Percentiles rank a stretch among this genome's conserved stretches.
phyloP scores from a whole-genome alignment of 306 rosid genomes.

The Cicer judaicum region DNA sequence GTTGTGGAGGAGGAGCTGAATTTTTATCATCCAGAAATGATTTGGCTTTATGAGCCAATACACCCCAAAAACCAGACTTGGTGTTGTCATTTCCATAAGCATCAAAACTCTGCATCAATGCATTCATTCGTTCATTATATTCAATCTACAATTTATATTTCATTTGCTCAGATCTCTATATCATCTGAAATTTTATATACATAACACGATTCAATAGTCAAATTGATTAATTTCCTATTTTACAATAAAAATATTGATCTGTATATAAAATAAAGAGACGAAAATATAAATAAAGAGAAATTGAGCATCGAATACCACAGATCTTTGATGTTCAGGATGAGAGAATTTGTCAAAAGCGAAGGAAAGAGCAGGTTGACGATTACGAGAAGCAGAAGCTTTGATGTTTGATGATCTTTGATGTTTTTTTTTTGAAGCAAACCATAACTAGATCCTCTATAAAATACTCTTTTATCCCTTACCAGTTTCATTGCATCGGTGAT shows the following conservation, averaged over 20 bases:
- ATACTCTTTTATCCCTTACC: no score
- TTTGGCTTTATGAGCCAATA: conserved; percentile 82
- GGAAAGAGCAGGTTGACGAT: conserved; percentile 57
- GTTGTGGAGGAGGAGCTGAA: conserved; percentile 35
- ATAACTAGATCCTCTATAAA: no score
- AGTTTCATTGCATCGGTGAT: no score
- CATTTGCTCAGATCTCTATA: no score
- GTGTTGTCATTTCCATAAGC: conserved; percentile 53
- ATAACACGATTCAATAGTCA: background rate
- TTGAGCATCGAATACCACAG: conserved; percentile 58
- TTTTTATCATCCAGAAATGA: conserved; percentile 84
- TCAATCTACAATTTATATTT: no score
- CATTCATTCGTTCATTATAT: background rate
- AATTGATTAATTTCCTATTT: background rate
- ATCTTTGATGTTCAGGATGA: conserved; percentile 52
- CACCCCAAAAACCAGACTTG: conserved; percentile 89
- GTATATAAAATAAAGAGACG: conserved; percentile 1
- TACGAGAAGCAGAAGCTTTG: conserved; percentile 62
- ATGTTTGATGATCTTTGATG: conserved; percentile 19
- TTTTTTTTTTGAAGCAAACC: no score
- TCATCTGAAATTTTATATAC: no score
- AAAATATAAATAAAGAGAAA: background rate
- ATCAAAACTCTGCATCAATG: conserved; percentile 62
- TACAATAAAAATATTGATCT: background rate
- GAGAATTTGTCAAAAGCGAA: conserved; percentile 42